These are phyloP conservation scores for Phytophthora pluvialis DNA, from an alignment of 352 stramenopile genomes.

Conservation along the genomic window DNA sequence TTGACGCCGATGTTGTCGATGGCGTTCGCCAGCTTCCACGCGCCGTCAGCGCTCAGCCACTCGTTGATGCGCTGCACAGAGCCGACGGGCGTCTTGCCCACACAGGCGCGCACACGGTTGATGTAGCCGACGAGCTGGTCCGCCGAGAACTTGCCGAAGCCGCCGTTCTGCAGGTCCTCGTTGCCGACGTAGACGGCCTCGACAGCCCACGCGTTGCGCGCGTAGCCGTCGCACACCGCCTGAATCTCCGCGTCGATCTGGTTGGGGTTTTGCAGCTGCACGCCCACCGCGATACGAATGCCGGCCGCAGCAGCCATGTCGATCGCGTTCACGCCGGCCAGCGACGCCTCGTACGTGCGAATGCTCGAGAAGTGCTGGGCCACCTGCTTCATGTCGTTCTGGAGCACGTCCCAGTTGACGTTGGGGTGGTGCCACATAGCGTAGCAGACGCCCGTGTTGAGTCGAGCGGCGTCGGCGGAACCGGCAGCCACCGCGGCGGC, in stretches of 20 bases:
- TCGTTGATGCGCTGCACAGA: constrained; percentile 76
- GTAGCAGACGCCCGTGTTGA: constrained; percentile 55
- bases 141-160: constrained; percentile 44
- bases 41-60: constrained; percentile 44
- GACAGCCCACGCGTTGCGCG: constrained; percentile 39
- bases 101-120: constrained; percentile 50
- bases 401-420: constrained; percentile 41
- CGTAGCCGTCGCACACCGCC: too few relatives aligned
- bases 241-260: constrained; percentile 58
- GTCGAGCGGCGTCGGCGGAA: constrained; percentile 11
- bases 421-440: constrained; percentile 58
- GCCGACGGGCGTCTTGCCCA: constrained; percentile 57
- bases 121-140: constrained; percentile 52
- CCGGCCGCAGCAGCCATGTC: constrained; percentile 49
- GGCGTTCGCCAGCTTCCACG: constrained; percentile 40
- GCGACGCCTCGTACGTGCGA: constrained; percentile 66
- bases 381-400: constrained; percentile 45
- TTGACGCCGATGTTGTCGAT: constrained; percentile 40
- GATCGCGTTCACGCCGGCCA: constrained; percentile 55
- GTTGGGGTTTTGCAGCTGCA: constrained; percentile 53
- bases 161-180: constrained; percentile 63
- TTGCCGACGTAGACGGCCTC: constrained; percentile 78
- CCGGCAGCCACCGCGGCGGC: constrained; percentile 3
- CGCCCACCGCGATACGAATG: constrained; percentile 59
- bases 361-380: constrained; percentile 57